Percentiles rank a stretch among this genome's conserved stretches.
phyloP scores from a whole-genome alignment of 2,329 filamentous ascomycete species.

The Lachnellula suecica region DNA sequence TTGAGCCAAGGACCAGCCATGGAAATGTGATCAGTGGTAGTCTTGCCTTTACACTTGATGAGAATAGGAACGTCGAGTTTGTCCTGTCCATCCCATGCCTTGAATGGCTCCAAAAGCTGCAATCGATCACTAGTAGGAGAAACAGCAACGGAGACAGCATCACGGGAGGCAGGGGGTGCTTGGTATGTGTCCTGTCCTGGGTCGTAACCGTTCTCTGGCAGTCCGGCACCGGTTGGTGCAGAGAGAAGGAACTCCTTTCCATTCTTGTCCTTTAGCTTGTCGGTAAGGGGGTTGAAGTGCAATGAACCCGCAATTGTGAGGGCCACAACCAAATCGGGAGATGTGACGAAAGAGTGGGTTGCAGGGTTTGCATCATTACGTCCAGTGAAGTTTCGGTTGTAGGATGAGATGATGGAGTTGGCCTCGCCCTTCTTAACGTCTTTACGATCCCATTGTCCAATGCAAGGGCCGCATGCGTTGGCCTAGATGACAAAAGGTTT shows the following conservation, averaged over 20 bases:
- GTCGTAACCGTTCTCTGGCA: slow-evolving; percentile 83
- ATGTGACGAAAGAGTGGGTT: slow-evolving; percentile 90
- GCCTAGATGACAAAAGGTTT: no score
- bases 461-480: no score
- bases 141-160: slow-evolving; percentile 73
- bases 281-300: slow-evolving; percentile 93
- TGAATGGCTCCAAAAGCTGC: slow-evolving; percentile 84
- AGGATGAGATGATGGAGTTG: slow-evolving; percentile 97
- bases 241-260: slow-evolving; percentile 93
- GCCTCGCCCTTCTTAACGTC: slow-evolving; percentile 93
- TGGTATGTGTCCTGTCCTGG: slow-evolving; percentile 93
- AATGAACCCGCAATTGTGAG: slow-evolving; percentile 80
- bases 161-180: slow-evolving; percentile 81
- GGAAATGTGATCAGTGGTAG: slow-evolving; percentile 94
- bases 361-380: slow-evolving; percentile 96
- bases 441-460: slow-evolving; percentile 91
- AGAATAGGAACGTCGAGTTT: slow-evolving; percentile 81
- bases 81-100: slow-evolving; percentile 90
- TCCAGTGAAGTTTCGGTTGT: slow-evolving; percentile 99
- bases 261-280: slow-evolving; percentile 89
- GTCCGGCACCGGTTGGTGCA: slow-evolving; percentile 75
- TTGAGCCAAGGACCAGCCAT: slow-evolving; percentile 98
- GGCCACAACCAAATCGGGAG: slow-evolving; percentile 85
- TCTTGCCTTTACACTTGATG: slow-evolving; percentile 96
- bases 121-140: slow-evolving; percentile 91